A percentile compares a stretch with the other conserved stretches of the same genome.
Evolutionary conservation across 2,329 filamentous ascomycete species (phyloP).

Genomic region (Calonectria fujianensis): DNA sequence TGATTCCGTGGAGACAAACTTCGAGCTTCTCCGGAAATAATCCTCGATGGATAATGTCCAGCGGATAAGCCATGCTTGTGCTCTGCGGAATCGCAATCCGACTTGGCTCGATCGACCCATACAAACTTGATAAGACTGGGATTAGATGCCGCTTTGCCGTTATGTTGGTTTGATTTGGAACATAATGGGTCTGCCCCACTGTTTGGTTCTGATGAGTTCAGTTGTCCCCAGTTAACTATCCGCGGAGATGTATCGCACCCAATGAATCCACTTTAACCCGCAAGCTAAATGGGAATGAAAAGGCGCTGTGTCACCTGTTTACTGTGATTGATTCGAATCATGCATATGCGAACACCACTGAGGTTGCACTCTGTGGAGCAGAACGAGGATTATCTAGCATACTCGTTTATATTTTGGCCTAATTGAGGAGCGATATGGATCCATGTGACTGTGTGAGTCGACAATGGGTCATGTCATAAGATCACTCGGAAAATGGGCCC

Average conservation of each 20-base stretch:
- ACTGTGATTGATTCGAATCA: slow-evolving; percentile 1
- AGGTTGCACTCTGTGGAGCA: neutral
- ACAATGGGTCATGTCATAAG: neutral
- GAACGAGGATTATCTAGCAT: neutral
- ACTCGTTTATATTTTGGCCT: neutral
- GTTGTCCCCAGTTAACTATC: neutral
- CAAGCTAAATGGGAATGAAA: neutral
- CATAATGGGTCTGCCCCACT: slow-evolving; percentile 10
- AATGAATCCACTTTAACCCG: neutral
- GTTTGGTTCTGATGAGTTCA: neutral
- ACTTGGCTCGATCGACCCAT: slow-evolving; percentile 5
- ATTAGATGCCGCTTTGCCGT: slow-evolving; percentile 13
- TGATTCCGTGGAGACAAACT: neutral
- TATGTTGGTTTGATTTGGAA: neutral
- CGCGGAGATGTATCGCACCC: slow-evolving; percentile 7
- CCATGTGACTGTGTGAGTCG: slow-evolving; percentile 5
- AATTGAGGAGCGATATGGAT: neutral
- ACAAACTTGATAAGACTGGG: neutral
- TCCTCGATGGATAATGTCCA: neutral
- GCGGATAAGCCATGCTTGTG: slow-evolving; percentile 6
- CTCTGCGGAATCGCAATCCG: neutral
- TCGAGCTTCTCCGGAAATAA: neutral
- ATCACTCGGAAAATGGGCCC: no score
- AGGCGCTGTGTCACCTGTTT: neutral
- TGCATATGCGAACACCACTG: neutral